phyloP scores from a whole-genome alignment of 2,329 filamentous ascomycete genomes.

The Teratosphaeria destructans region DNA sequence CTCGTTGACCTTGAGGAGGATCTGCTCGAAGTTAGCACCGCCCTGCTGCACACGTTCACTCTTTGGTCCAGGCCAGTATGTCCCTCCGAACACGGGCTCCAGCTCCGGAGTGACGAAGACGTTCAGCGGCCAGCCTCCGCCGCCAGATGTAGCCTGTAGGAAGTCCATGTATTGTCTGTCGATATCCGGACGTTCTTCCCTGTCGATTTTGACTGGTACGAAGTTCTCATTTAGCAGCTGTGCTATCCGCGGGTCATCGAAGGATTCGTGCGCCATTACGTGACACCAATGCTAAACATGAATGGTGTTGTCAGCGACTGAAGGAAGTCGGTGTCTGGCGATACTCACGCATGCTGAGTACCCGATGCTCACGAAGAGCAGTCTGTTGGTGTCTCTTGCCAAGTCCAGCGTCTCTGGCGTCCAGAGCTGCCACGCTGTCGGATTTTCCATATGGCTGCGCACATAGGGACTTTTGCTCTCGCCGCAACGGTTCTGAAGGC shows the following conservation, averaged over 20 bases:
- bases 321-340: not conserved
- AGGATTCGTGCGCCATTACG: conserved; percentile 88
- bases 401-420: conserved; percentile 64
- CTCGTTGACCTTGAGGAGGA: conserved; percentile 64
- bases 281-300: conserved; percentile 61
- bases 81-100: conserved; percentile 89
- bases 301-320: not conserved
- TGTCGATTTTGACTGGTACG: conserved; percentile 83
- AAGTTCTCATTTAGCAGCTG: conserved; percentile 75
- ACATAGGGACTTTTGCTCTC: conserved; percentile 60
- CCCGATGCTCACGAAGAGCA: conserved; percentile 89
- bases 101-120: conserved; percentile 92
- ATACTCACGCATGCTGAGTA: conserved; percentile 63
- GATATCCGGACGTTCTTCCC: conserved; percentile 86
- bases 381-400: conserved; percentile 70
- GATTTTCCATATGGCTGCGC: conserved; percentile 65
- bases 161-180: conserved; percentile 99
- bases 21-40: conserved; percentile 69
- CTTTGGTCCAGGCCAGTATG: conserved; percentile 83
- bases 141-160: conserved; percentile 81
- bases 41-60: conserved; percentile 39
- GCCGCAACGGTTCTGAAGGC: conserved; percentile 42
- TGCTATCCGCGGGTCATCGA: conserved; percentile 72
- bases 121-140: conserved; percentile 89
- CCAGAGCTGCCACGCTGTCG: conserved; percentile 87